A percentile compares a stretch with the other conserved stretches of the same genome.
Conservation (phyloP, 2,329 filamentous ascomycete genomes). For the Coniochaeta ligniaria region DNA sequence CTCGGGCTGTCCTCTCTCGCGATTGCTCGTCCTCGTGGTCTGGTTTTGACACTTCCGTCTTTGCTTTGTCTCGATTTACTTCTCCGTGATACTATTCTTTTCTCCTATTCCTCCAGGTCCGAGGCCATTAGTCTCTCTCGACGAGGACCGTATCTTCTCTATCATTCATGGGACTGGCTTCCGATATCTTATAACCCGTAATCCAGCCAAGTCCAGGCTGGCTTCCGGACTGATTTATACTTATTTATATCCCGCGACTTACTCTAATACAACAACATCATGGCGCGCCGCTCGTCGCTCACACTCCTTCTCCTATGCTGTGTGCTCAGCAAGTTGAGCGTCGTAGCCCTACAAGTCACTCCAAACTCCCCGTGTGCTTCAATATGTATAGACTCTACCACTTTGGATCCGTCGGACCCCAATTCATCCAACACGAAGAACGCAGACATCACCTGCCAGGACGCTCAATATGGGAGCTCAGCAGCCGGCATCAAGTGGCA, state of each 20-base stretch:
- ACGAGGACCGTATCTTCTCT: neutral
- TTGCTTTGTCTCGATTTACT: neutral
- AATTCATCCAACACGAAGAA: slow-evolving; percentile 36
- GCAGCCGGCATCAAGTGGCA: slow-evolving; percentile 36
- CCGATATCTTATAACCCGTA: neutral
- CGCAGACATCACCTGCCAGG: slow-evolving; percentile 39
- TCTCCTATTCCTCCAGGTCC: neutral
- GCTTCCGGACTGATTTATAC: neutral
- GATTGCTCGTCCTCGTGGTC: neutral
- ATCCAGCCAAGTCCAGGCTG: neutral
- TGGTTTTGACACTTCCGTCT: neutral
- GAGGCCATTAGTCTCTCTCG: neutral
- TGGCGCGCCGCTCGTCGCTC: slow-evolving; percentile 8
- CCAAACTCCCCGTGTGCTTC: slow-evolving; percentile 47
- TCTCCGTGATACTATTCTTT: neutral
- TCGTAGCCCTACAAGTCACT: slow-evolving; percentile 40
- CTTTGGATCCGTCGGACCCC: slow-evolving; percentile 34
- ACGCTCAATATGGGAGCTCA: slow-evolving; percentile 32
- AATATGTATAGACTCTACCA: slow-evolving; percentile 37
- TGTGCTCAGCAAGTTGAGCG: slow-evolving; percentile 10
- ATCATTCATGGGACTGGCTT: neutral
- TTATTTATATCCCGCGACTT: neutral
- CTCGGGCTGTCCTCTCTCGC: neutral
- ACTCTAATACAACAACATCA: slow-evolving; percentile 4
- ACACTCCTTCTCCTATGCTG: slow-evolving; percentile 12